Conservation (phyloP, 2,329 filamentous ascomycete species). For the Alternaria longipes region DNA sequence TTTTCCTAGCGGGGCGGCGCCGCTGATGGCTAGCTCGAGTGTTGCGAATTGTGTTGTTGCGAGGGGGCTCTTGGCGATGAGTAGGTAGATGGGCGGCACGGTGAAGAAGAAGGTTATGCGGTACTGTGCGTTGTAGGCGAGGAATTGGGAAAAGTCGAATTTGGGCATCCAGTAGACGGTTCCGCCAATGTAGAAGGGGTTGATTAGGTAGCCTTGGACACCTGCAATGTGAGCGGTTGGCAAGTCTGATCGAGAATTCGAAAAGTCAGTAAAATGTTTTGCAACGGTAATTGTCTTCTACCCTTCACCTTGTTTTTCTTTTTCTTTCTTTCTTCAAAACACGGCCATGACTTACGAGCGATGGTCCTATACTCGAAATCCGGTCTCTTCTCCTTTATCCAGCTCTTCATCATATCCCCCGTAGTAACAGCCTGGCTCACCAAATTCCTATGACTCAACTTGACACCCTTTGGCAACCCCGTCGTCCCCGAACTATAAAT, state of each 20-base stretch:
- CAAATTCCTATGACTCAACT: slow-evolving; percentile 56
- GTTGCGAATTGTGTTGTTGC: slow-evolving; percentile 66
- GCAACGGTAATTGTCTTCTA: too few relatives aligned
- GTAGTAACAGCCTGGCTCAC: slow-evolving; percentile 53
- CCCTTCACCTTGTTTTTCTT: too few relatives aligned
- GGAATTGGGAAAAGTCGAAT: slow-evolving; percentile 66
- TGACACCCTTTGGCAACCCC: slow-evolving; percentile 58
- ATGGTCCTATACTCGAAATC: slow-evolving; percentile 53
- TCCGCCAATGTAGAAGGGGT: slow-evolving; percentile 53
- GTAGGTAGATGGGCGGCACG: slow-evolving; percentile 69
- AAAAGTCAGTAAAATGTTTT: too few relatives aligned
- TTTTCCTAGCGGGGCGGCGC: slow-evolving; percentile 66
- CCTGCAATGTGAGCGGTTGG: slow-evolving; percentile 60
- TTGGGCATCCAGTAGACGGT: slow-evolving; percentile 69
- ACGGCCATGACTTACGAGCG: slow-evolving; percentile 35
- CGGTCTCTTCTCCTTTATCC: slow-evolving; percentile 30
- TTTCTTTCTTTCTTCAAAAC: too few relatives aligned
- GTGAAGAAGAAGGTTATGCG: slow-evolving; percentile 65
- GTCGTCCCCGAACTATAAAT: slow-evolving; percentile 61
- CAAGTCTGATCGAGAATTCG: slow-evolving; percentile 37
- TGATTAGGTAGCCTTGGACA: slow-evolving; percentile 58
- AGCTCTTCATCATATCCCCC: slow-evolving; percentile 42
- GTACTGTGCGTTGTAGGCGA: slow-evolving; percentile 62
- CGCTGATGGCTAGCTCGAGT: slow-evolving; percentile 60
- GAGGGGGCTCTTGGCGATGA: slow-evolving; percentile 65